phyloP scores from a whole-genome alignment of 2,329 filamentous ascomycete genomes.

The Alternaria infectoria region DNA sequence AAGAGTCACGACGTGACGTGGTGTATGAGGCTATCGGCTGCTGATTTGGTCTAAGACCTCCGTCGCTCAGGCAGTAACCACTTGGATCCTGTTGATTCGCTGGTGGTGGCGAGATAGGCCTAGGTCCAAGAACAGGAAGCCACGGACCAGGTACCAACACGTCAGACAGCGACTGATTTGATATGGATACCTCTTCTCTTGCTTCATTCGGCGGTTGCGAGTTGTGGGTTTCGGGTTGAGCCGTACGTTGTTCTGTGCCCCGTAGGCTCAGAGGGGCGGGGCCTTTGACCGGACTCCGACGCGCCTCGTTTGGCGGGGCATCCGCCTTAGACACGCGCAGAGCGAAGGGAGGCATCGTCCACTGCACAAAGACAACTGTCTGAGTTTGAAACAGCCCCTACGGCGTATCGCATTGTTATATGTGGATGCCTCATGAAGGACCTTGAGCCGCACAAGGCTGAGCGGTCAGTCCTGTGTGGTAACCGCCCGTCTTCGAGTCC shows the following conservation, averaged over 20 bases:
- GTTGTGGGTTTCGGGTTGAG: neutral
- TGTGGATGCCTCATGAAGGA: neutral
- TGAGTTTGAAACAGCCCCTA: neutral
- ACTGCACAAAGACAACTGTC: neutral
- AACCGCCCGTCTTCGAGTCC: neutral
- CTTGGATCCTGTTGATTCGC: neutral
- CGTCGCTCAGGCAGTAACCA: neutral
- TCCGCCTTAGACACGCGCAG: neutral
- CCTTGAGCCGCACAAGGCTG: neutral
- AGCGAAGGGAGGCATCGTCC: neutral
- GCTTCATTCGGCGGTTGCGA: neutral
- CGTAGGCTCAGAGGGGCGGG: neutral
- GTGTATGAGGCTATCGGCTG: neutral
- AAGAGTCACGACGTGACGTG: neutral
- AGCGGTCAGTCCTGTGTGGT: neutral
- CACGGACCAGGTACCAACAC: neutral
- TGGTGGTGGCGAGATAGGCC: neutral
- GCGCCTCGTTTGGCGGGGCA: neutral
- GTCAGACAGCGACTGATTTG: neutral
- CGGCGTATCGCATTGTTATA: neutral
- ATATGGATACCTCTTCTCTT: neutral
- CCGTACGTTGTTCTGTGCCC: neutral
- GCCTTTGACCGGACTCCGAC: neutral
- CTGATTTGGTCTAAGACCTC: neutral
- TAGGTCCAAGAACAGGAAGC: neutral